Conservation (phyloP, 1,284 basidiomycete species). For the Microbotryum scabiosae region DNA sequence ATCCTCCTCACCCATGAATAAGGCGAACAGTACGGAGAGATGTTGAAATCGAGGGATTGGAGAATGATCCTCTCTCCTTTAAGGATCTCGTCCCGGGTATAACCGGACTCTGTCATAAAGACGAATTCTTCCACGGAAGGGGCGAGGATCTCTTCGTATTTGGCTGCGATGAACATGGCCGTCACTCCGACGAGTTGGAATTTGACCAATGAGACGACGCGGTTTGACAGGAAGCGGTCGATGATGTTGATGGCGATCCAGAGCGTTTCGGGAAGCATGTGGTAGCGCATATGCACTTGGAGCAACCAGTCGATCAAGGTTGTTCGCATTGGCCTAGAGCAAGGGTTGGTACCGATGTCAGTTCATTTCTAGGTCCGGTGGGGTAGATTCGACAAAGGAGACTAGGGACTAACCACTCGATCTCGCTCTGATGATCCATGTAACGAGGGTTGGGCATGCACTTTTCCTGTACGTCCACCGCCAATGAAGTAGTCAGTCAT, state of each 20-base stretch:
- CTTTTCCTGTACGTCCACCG: slow-evolving; percentile 50
- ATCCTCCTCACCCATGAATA: slow-evolving; percentile 99
- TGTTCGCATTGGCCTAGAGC: slow-evolving; percentile 47
- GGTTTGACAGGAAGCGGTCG: slow-evolving; percentile 55
- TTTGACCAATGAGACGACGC: slow-evolving; percentile 55
- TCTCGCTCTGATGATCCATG: slow-evolving; percentile 89
- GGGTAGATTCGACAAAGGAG: not conserved
- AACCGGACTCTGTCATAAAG: slow-evolving; percentile 93
- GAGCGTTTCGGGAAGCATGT: slow-evolving; percentile 59
- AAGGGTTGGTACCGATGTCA: not conserved
- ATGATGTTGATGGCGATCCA: slow-evolving; percentile 60
- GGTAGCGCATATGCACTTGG: slow-evolving; percentile 56
- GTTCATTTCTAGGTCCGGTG: not conserved
- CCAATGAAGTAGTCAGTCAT: not conserved
- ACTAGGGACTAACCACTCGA: slow-evolving; percentile 59
- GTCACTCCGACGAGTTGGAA: slow-evolving; percentile 57
- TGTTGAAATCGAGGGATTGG: slow-evolving; percentile 82
- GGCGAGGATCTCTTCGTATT: slow-evolving; percentile 61
- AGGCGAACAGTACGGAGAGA: slow-evolving; percentile 97
- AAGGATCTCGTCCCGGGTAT: slow-evolving; percentile 88
- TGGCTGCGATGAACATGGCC: slow-evolving; percentile 57
- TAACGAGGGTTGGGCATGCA: slow-evolving; percentile 91
- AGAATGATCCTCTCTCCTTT: slow-evolving; percentile 96
- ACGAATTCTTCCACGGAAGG: slow-evolving; percentile 90
- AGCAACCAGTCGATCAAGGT: slow-evolving; percentile 53